Evolutionary conservation across 768 basidiomycete genomes (phyloP), one percentile per base, ranked within the genome.

Genomic region (Tephrocybe rancida): DNA sequence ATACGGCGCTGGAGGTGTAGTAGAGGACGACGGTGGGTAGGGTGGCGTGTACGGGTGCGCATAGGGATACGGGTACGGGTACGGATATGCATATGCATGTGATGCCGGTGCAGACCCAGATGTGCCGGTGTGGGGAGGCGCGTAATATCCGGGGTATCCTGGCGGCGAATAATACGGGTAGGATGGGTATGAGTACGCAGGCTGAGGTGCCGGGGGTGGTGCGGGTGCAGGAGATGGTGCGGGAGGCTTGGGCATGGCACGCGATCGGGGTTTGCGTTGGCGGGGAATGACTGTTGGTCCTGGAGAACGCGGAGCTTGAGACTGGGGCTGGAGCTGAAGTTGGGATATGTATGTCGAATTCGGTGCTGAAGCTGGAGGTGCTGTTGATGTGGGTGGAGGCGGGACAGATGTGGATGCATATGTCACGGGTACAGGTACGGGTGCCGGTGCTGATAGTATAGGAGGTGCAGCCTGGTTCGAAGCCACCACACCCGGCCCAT

Each of bases 111-210:
- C 29, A 29, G 59, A 60, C 6, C 62, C 65, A 13, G 69, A 63
- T 55, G 71, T 60, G n/a, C 64, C 48, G 55, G 75, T 69, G 10
- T 44, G 43, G 8, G 34, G 43, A 19, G 68, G 68, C 61, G 72
- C 61, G 52, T 75, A 77, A 60, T 73, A 78, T n/a, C n/a, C n/a
- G 8, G 73, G 71, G 26, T 68, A 63, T 21, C 30, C 16, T 8
- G 16, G 16, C 6, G 7, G 16, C 9, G 68, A 61, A 35, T 66
- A 50, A 37, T 62, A 61, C 22, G 64, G 51, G 9, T 60, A 45
- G 21, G 64, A 52, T 9, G 50, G 27, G 8, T 54, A 58, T 19
- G 57, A 42, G 41, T 61, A 52, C 5, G 47, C 41, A 1, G 48
- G 37, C 16, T 37, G 35, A 5, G 7, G 53, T 26, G 24, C 5